Percentiles rank a stretch among this genome's conserved stretches.
Evolutionary conservation across 768 basidiomycete species (phyloP).

Genomic region (Naganishia friedmannii): DNA sequence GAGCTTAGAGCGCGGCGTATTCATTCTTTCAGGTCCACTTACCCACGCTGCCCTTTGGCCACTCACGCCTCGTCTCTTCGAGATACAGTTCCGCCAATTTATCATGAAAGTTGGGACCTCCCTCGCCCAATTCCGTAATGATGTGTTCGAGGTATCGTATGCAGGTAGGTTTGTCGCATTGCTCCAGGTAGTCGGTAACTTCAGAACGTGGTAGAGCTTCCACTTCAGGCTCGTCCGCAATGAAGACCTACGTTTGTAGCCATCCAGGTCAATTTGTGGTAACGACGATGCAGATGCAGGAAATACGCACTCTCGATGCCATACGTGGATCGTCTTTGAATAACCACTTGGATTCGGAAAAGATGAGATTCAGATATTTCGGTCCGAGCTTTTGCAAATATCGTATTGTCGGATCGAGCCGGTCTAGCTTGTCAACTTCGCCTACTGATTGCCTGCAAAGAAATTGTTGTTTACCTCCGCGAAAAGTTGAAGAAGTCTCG

Average conservation of each 20-base stretch:
- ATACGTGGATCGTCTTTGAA: slow-evolving; percentile 69
- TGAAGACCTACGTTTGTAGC: slow-evolving; percentile 69
- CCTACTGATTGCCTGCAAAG: slow-evolving; percentile 68
- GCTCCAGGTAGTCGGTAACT: slow-evolving; percentile 75
- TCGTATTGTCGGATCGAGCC: slow-evolving; percentile 74
- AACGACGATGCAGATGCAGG: too few species aligned
- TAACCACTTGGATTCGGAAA: slow-evolving; percentile 78
- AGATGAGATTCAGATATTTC: slow-evolving; percentile 74
- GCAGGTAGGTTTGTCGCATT: slow-evolving; percentile 60
- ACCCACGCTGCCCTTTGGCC: slow-evolving; percentile 21
- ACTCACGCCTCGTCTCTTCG: slow-evolving; percentile 56
- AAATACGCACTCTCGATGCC: slow-evolving; percentile 66
- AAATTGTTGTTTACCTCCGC: too few species aligned
- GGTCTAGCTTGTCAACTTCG: slow-evolving; percentile 72
- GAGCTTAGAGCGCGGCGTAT: not conserved
- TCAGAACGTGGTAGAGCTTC: slow-evolving; percentile 71
- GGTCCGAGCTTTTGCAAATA: slow-evolving; percentile 89
- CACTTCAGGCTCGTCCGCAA: slow-evolving; percentile 75
- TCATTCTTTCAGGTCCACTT: not conserved
- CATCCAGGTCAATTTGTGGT: too few species aligned
- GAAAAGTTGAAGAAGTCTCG: not conserved
- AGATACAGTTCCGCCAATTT: slow-evolving; percentile 85
- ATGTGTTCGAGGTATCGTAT: slow-evolving; percentile 80
- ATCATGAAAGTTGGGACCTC: slow-evolving; percentile 71
- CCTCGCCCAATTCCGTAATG: slow-evolving; percentile 70